Evolutionary conservation across 257 asterid genomes (phyloP).

Genomic region (Thymus mandschuricus): DNA sequence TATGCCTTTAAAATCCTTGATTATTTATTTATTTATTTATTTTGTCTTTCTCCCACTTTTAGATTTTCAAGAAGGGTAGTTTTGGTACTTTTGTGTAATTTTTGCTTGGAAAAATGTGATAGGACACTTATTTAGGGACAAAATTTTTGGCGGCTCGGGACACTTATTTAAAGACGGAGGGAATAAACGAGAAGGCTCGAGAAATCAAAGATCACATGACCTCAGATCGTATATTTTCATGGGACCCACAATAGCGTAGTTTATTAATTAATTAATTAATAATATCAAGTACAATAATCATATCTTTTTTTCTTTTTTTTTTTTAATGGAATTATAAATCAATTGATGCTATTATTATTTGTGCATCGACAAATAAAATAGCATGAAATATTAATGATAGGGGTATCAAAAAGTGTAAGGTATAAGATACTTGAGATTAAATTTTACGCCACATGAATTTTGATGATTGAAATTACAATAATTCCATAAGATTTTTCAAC

Average conservation of each 20-base stretch:
- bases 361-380: not conserved
- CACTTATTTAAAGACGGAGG: too few species aligned
- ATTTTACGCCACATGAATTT: constrained; percentile 8
- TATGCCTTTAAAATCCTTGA: too few species aligned
- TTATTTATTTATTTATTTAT: too few species aligned
- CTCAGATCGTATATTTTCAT: not conserved
- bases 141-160: too few species aligned
- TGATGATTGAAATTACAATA: not conserved
- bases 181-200: constrained; percentile 11
- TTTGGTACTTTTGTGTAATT: too few species aligned
- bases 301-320: too few species aligned
- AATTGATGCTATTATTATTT: not conserved
- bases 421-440: not conserved
- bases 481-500: not conserved
- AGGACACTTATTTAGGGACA: too few species aligned
- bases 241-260: constrained; percentile 25
- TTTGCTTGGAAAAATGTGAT: too few species aligned
- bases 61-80: too few species aligned
- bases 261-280: too few species aligned
- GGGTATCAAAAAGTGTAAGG: not conserved
- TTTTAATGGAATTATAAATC: not conserved
- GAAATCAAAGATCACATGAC: constrained; percentile 30
- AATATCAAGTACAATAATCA: not conserved
- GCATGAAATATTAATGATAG: not conserved
- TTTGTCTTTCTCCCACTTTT: too few species aligned